Conservation (phyloP, 306 rosid species). For the Quercus berberidifolia region DNA sequence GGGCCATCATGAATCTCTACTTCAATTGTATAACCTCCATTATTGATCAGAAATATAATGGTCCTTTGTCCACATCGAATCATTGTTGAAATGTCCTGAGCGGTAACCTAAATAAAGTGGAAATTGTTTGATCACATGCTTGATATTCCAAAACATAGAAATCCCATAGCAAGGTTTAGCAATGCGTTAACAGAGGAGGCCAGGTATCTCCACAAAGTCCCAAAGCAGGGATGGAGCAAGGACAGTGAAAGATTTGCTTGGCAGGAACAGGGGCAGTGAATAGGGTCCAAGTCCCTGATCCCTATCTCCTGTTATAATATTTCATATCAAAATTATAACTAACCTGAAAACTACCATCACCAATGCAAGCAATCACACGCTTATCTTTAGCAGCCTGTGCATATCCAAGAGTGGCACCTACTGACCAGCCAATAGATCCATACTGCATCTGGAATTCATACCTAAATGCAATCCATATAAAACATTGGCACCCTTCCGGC, state of each 20-base stretch:
- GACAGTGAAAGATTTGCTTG: not conserved
- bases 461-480: conserved; percentile 42
- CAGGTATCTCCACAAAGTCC: not conserved
- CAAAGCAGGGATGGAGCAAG: not conserved
- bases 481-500: not conserved
- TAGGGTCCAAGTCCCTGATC: not conserved
- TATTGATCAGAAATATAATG: conserved; percentile 82
- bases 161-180: not conserved
- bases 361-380: conserved; percentile 81
- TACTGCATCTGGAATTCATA: conserved; percentile 96
- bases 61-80: conserved; percentile 64
- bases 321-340: conserved; percentile 6
- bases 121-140: conserved; percentile 1
- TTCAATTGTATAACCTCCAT: conserved; percentile 85
- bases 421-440: conserved; percentile 96
- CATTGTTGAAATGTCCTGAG: conserved; percentile 94
- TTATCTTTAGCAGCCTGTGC: conserved; percentile 77
- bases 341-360: conserved; percentile 96
- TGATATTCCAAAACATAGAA: not conserved
- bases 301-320: not conserved
- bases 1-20: conserved; percentile 98
- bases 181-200: not conserved
- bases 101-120: conserved; percentile 58
- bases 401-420: conserved; percentile 90
- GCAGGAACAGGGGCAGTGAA: not conserved